Base-by-base conservation (phyloP, 2,329 filamentous ascomycete genomes). In the Neurospora crassa region DNA sequence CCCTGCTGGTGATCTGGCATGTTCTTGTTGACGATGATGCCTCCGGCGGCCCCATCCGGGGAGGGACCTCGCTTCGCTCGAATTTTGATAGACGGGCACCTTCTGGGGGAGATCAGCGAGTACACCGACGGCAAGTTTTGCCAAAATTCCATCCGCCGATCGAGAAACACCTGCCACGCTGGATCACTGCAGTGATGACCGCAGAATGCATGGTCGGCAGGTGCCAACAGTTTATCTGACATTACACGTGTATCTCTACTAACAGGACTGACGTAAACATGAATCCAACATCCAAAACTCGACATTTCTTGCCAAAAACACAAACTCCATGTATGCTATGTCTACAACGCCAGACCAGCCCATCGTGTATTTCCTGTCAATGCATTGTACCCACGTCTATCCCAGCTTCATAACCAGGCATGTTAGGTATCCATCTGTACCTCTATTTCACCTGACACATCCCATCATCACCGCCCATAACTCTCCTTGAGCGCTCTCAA, bases 401-500 rank as follows among this genome's bases (percentile, higher is more conserved):
- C 12, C 45, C 10, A 12, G 43, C 43, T 12, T 47, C 43, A 20
- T 11, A 18, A 34, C 11, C 45, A 3, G 24, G 24, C 1, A 34
- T 59, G 47, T 16, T 59, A 24, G 29, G 18, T 29, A 18, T 5
- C 24, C 29, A 3, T 63, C 53, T 63, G 18, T 63, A 16, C 29
- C 53, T 59, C 47, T 53, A 29, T 29, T 53, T 10, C 2, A 5
- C 29, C 29, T 5, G 45, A 12, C 3, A 53, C 1, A 53, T 3
- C 20, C 45, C 29, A 8, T 24, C 2, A 18, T 63, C 16, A 63
- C 53, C 53, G 53, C 29, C 40, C 40, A 40, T 69, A 69, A 29
- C 40, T 69, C 68, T 69, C 68, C 68, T 69, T 69, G 7, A 69
- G 37, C 8, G 14, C 40, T 42, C 68, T 34, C 68, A 53, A 40